phyloP scores from a whole-genome alignment of 1,284 basidiomycete species.

The Dichomitus squalens region DNA sequence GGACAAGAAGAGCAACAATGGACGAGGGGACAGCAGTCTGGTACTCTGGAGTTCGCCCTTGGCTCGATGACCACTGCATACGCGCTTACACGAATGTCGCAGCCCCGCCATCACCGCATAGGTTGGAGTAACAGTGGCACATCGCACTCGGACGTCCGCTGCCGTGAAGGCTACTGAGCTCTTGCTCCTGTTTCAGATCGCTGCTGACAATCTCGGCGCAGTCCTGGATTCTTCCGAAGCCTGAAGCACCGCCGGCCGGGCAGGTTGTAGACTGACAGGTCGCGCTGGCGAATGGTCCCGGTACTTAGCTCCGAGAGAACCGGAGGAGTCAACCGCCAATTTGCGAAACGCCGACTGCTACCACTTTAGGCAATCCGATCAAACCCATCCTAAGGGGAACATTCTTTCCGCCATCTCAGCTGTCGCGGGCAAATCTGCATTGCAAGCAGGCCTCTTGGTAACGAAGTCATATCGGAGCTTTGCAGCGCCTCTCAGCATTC shows the following conservation, averaged over 20 bases:
- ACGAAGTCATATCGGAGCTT: constrained; percentile 5
- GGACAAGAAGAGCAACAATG: not conserved
- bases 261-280: not conserved
- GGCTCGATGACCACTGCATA: not conserved
- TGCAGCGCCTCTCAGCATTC: constrained; percentile 8
- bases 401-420: not conserved
- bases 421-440: constrained; percentile 4
- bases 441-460: constrained; percentile 2
- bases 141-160: too few species aligned
- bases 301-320: constrained; percentile 10
- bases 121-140: not conserved
- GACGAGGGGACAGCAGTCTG: too few species aligned
- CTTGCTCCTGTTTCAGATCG: not conserved
- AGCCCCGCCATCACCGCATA: not conserved
- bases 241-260: not conserved
- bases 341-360: not conserved
- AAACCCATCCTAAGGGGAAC: not conserved
- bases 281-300: constrained; percentile 9
- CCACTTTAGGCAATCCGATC: constrained; percentile 12
- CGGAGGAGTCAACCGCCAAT: constrained; percentile 10
- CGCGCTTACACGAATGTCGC: too few species aligned
- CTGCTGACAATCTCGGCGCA: not conserved
- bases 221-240: not conserved
- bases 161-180: not conserved
- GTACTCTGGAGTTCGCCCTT: not conserved